phyloP scores from a whole-genome alignment of 2,329 filamentous ascomycete genomes.

The Monilinia aucupariae region DNA sequence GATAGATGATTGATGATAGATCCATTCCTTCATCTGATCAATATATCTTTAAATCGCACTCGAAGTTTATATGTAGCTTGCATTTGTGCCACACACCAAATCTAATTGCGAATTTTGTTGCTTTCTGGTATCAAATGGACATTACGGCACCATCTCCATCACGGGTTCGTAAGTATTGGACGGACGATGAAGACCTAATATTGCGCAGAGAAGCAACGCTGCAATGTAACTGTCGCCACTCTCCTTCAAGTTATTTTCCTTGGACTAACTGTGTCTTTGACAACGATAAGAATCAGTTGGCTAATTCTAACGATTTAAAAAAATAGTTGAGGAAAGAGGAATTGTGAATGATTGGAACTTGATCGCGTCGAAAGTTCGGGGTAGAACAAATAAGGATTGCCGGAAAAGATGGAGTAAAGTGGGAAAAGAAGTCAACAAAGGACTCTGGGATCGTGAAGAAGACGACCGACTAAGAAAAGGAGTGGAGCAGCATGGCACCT shows the following conservation, averaged over 20 bases:
- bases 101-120: constrained; percentile 10
- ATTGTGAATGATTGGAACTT: constrained; percentile 13
- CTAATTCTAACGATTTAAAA: not conserved
- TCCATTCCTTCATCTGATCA: constrained; percentile 11
- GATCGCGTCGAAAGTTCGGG: constrained; percentile 13
- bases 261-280: not conserved
- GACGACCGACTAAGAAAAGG: constrained; percentile 2
- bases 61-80: constrained; percentile 11
- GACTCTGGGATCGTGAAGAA: constrained; percentile 12
- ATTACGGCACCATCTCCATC: constrained; percentile 7
- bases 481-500: constrained; percentile 9
- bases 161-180: constrained; percentile 14
- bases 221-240: constrained; percentile 9
- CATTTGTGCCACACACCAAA: constrained; percentile 12
- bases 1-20: constrained; percentile 8
- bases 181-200: constrained; percentile 10
- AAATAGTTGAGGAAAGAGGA: constrained; percentile 8
- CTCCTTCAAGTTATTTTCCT: not conserved
- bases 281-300: not conserved
- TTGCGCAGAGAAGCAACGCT: constrained; percentile 12
- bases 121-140: constrained; percentile 9
- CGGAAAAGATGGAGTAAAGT: constrained; percentile 14
- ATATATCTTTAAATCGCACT: constrained; percentile 11
- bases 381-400: constrained; percentile 11
- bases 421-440: constrained; percentile 13